Percentiles rank a stretch among this genome's conserved stretches.
Conservation (phyloP, 2,329 filamentous ascomycete genomes). For the Tothia fuscella region DNA sequence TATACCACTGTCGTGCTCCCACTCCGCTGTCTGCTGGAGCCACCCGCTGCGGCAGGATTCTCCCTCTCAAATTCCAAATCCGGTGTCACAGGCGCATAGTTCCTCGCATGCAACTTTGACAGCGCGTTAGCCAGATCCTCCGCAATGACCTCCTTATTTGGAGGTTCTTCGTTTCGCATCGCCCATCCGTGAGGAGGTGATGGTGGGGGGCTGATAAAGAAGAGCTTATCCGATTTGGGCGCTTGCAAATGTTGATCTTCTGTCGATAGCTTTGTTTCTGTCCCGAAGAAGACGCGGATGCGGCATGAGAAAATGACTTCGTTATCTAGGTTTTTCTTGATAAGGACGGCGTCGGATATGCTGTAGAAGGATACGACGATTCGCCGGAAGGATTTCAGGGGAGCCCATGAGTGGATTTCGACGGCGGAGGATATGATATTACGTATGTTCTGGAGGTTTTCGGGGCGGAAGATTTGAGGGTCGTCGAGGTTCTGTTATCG, state of each 20-base stretch:
- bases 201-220: conserved; percentile 55
- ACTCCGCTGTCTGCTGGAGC: conserved; percentile 23
- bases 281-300: conserved; percentile 53
- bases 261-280: conserved; percentile 31
- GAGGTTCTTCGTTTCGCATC: conserved; percentile 49
- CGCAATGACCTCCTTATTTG: conserved; percentile 54
- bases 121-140: conserved; percentile 48
- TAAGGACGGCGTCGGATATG: conserved; percentile 54
- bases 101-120: conserved; percentile 36
- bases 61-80: conserved; percentile 17
- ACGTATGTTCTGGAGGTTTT: conserved; percentile 63
- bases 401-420: conserved; percentile 64
- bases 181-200: conserved; percentile 54
- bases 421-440: conserved; percentile 58
- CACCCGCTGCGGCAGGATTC: too few species aligned
- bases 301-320: conserved; percentile 59
- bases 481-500: conserved; percentile 51
- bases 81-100: conserved; percentile 16
- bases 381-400: conserved; percentile 70
- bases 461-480: conserved; percentile 58
- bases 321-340: conserved; percentile 62
- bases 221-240: conserved; percentile 48
- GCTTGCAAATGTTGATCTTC: conserved; percentile 38
- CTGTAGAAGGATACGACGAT: conserved; percentile 71
- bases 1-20: conserved; percentile 51